Conservation (phyloP, 208 protist genomes). For the Novymonas esmeraldas region DNA sequence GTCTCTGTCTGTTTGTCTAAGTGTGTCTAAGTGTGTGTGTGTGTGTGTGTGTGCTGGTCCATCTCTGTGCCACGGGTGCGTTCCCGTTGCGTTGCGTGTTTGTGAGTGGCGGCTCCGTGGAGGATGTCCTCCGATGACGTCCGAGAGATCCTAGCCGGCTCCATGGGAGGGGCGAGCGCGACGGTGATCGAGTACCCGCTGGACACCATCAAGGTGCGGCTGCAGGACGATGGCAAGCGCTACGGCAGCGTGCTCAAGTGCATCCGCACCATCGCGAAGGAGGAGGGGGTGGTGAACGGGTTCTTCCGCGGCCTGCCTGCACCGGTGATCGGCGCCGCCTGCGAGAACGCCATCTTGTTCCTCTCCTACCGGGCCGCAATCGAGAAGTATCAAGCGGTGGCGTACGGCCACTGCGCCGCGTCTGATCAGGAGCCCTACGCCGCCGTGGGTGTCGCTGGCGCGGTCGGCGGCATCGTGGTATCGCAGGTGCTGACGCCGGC, state of each 20-base stretch:
- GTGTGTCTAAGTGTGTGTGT: too few relatives aligned
- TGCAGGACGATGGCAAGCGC: slow-evolving; percentile 82
- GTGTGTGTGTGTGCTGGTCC: slow-evolving; percentile 3
- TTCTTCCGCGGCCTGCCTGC: slow-evolving; percentile 90
- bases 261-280: slow-evolving; percentile 64
- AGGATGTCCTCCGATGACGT: slow-evolving; percentile 61
- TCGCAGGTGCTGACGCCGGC: slow-evolving; percentile 86
- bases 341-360: slow-evolving; percentile 89
- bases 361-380: slow-evolving; percentile 64
- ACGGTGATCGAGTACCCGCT: slow-evolving; percentile 91
- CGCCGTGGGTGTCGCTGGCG: slow-evolving; percentile 63
- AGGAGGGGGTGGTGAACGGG: slow-evolving; percentile 85
- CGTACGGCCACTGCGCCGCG: slow-evolving; percentile 45
- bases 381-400: slow-evolving; percentile 51
- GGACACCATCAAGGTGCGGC: slow-evolving; percentile 93
- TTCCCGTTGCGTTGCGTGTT: too few relatives aligned
- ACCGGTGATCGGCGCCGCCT: slow-evolving; percentile 80
- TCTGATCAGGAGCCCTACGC: slow-evolving; percentile 74
- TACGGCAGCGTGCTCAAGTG: slow-evolving; percentile 70
- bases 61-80: too few relatives aligned
- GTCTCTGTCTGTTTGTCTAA: slow-evolving; percentile 2
- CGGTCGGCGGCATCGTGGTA: slow-evolving; percentile 75
- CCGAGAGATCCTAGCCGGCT: slow-evolving; percentile 76
- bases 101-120: background rate
- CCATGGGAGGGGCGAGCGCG: slow-evolving; percentile 71